Conservation (phyloP, 2,329 filamentous ascomycete genomes). For the Onygenales sp. region DNA sequence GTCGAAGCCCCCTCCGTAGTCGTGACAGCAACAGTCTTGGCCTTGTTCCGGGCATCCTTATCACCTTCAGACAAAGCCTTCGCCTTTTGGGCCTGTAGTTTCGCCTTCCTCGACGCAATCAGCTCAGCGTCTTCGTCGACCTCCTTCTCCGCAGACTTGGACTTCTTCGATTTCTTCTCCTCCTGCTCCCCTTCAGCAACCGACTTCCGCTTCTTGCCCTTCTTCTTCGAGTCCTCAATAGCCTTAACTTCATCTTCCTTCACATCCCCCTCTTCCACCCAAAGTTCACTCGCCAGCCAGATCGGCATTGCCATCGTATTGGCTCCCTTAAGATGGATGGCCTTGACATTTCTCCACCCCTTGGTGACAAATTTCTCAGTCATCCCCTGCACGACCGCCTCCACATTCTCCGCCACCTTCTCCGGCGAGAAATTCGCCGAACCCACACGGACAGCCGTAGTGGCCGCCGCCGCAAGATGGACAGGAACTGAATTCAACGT, state of each 20-base stretch:
- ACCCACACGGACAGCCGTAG: constrained; percentile 72
- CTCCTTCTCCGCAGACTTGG: constrained; percentile 27
- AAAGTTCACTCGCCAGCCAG: constrained; percentile 87
- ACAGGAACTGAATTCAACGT: constrained; percentile 70
- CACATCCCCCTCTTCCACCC: constrained; percentile 69
- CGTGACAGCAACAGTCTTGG: constrained; percentile 5
- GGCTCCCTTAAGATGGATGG: constrained; percentile 82
- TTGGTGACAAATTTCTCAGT: constrained; percentile 74
- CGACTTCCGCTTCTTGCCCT: constrained; percentile 49
- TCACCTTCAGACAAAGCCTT: constrained; percentile 18
- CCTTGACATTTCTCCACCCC: constrained; percentile 77
- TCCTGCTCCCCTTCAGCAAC: constrained; percentile 17
- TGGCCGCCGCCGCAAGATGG: constrained; percentile 66
- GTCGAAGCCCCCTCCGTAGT: constrained; percentile 9
- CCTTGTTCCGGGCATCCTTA: constrained; percentile 22
- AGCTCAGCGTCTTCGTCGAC: constrained; percentile 28
- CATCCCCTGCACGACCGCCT: constrained; percentile 58
- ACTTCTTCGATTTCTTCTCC: constrained; percentile 23
- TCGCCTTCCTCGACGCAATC: constrained; percentile 35
- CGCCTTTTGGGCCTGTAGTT: constrained; percentile 41
- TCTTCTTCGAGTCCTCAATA: constrained; percentile 27
- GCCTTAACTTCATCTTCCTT: constrained; percentile 33
- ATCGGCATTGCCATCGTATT: constrained; percentile 85
- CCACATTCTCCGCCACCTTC: constrained; percentile 71
- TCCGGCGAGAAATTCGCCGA: constrained; percentile 64